Base-by-base conservation (phyloP, 1,284 basidiomycete species). In the Boletus calvinii region DNA sequence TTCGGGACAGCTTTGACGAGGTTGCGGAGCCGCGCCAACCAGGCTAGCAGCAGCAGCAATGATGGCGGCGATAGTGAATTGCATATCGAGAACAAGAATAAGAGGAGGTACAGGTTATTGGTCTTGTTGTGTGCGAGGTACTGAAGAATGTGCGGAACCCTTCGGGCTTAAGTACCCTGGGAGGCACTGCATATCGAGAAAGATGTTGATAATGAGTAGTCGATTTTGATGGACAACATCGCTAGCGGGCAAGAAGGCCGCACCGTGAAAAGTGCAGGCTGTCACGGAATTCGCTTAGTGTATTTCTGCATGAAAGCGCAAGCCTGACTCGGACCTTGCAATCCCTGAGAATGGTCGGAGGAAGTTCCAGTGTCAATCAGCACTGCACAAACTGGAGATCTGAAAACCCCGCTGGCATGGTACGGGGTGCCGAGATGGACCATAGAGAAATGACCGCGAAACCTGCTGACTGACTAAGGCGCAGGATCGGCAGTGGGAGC, bases 1-100 rank as follows among this genome's bases (percentile, higher is more conserved):
- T 32, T 69, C 18, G 1, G 66, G 1, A 43, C 68, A 71, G 4
- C 7, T 48, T 26, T 55, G 56, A 13, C 65, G 66, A 29, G 56
- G 35, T 3, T 53, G 56, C 2, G 59, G 64, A 2, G 52, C 51
- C 1, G 61, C 64, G 7, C 47, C 45, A 12, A 55, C 62, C 5
- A 67, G 22, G 26, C 57, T 38, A 24, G 55, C 43, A 31, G 37
- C 43, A 45, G 44, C 52, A 13, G 48, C 42, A 38, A 63, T n/a
- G 12, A 58, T 30, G 13, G 47, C 42, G 26, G 48, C 32, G 35
- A 70, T 42, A 22, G 46, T 46, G 31, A 63, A 37, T 38, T 56
- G 50, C 65, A 67, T 67, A 20, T 17, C 37, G 43, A 40, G 24
- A 44, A 29, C 10, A 43, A 15, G 10, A 29, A 18, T 15, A 24